A percentile compares a stretch with the other conserved stretches of the same genome.
phyloP scores from a whole-genome alignment of 2,329 filamentous ascomycete species.

The Pseudogymnoascus pannorum region DNA sequence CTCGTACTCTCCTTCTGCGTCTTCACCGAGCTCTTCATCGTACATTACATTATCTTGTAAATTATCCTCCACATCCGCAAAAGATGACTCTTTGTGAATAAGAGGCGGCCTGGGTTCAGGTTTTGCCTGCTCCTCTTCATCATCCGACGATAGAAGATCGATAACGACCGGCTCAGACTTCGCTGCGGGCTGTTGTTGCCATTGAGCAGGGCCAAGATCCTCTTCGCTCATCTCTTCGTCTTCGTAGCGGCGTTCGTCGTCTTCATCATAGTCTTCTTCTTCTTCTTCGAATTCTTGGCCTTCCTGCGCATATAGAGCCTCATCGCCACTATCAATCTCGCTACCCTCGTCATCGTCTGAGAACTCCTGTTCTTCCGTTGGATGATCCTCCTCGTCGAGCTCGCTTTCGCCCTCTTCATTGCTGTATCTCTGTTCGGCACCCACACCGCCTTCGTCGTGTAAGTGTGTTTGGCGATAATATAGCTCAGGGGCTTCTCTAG shows the following conservation, averaged over 20 bases:
- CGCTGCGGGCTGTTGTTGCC: not conserved
- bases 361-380: not conserved
- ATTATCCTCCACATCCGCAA: slow-evolving; percentile 1
- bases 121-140: slow-evolving; percentile 22
- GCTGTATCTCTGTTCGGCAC: not conserved
- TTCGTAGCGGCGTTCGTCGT: slow-evolving; percentile 22
- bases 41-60: slow-evolving; percentile 2
- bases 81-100: not conserved
- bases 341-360: not conserved
- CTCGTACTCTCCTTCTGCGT: not conserved
- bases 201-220: slow-evolving; percentile 1
- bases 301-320: not conserved
- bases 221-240: slow-evolving; percentile 25
- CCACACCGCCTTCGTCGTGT: not conserved
- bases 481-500: not conserved
- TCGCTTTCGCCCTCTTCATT: not conserved
- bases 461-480: not conserved
- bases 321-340: not conserved
- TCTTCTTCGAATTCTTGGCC: slow-evolving; percentile 15
- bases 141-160: slow-evolving; percentile 29
- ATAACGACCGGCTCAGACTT: slow-evolving; percentile 23
- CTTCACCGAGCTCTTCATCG: not conserved
- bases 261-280: slow-evolving; percentile 22
- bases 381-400: not conserved
- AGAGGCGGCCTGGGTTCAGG: not conserved